Percentiles rank a stretch among this genome's conserved stretches.
These are phyloP conservation scores for Gremmenia infestans DNA, from an alignment of 2,329 filamentous ascomycete genomes.

Conservation along the genomic window DNA sequence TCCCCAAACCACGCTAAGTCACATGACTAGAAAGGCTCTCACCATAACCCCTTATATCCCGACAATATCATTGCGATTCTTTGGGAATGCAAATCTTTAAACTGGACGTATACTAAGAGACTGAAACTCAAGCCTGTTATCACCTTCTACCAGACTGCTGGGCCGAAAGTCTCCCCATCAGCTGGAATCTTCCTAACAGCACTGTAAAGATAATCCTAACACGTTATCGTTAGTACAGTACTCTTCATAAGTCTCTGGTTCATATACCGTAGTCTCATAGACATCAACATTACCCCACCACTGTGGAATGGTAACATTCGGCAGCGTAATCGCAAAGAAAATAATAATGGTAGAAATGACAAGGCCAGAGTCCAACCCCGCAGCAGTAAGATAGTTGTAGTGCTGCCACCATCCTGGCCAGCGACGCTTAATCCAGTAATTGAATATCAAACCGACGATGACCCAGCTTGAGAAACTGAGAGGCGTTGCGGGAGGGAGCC, in stretches of 20 bases:
- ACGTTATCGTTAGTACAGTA: not conserved
- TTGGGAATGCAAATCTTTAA: no score
- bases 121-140: not conserved
- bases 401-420: conserved; percentile 70
- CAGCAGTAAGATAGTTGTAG: conserved; percentile 72
- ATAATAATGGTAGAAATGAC: conserved; percentile 63
- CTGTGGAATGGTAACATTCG: conserved; percentile 53
- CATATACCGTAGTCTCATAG: conserved; percentile 48
- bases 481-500: conserved; percentile 52
- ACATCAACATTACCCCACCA: conserved; percentile 68
- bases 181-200: conserved; percentile 52
- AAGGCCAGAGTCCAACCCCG: conserved; percentile 64
- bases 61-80: no score
- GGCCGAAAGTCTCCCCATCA: conserved; percentile 57
- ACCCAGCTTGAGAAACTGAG: conserved; percentile 72
- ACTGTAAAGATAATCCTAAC: conserved; percentile 21
- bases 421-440: conserved; percentile 59
- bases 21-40: no score
- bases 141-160: conserved; percentile 40
- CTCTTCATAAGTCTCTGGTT: not conserved
- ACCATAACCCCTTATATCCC: no score
- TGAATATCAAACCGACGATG: conserved; percentile 60
- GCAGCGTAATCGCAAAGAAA: conserved; percentile 64
- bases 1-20: no score
- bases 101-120: no score